A percentile compares a stretch with the other conserved stretches of the same genome.
These are phyloP conservation scores for Bryoerythrophyllum caledonicum DNA, from an alignment of 225 moss, liverwort and hornwort species.

Conservation along the genomic window DNA sequence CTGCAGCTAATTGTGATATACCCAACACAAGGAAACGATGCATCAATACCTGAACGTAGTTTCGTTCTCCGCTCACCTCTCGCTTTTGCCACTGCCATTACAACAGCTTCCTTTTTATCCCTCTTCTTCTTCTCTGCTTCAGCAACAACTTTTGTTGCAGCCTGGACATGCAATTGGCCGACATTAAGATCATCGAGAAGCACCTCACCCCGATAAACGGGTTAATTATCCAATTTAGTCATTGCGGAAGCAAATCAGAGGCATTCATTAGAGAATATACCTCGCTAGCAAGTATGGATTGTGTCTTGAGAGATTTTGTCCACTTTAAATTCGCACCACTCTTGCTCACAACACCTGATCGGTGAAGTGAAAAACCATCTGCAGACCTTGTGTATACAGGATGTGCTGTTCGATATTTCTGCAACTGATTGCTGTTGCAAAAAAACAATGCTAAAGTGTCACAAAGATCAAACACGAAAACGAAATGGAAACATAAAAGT, in stretches of 20 bases:
- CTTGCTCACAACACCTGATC: constrained; percentile 82
- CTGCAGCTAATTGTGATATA: not conserved
- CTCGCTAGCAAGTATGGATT: constrained; percentile 82
- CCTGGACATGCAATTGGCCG: constrained; percentile 44
- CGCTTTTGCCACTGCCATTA: constrained; percentile 52
- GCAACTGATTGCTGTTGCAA: constrained; percentile 78
- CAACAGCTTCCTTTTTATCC: constrained; percentile 67
- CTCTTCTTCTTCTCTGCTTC: constrained; percentile 80
- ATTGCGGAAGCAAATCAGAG: not conserved
- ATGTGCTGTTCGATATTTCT: constrained; percentile 75
- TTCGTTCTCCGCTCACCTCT: constrained; percentile 51
- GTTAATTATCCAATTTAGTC: not conserved
- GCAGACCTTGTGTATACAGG: constrained; percentile 90
- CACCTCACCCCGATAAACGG: not conserved
- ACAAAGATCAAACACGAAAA: constrained; percentile 21
- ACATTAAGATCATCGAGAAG: constrained; percentile 6
- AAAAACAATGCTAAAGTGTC: constrained; percentile 30
- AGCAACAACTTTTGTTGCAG: constrained; percentile 83
- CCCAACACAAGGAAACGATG: not conserved
- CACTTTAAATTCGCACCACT: constrained; percentile 90
- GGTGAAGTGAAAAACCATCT: constrained; percentile 87
- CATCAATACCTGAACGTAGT: constrained; percentile 36
- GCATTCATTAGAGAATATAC: constrained; percentile 34
- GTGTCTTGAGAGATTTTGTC: constrained; percentile 84
- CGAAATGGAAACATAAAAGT: constrained; percentile 3